Conservation (phyloP, 352 stramenopile species). For the Saprolegnia diclina region DNA sequence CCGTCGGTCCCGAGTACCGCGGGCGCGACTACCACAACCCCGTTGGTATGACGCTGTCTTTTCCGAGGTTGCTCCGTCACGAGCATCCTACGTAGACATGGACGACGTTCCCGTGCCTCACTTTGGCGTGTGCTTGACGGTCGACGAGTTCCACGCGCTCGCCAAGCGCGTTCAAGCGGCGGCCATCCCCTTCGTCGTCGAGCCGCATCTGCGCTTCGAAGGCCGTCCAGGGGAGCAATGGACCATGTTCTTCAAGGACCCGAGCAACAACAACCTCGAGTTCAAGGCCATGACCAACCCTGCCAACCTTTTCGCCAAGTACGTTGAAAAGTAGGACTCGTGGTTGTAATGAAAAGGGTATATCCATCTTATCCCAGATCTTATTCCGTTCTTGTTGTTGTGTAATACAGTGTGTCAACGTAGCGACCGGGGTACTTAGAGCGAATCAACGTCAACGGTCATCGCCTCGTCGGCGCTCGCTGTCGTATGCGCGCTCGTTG, state of each 20-base stretch:
- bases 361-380: too few relatives aligned
- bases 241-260: constrained; percentile 99
- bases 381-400: background rate
- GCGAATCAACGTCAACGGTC: too few relatives aligned
- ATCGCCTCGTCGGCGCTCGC: too few relatives aligned
- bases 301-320: constrained; percentile 98
- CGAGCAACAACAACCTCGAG: constrained; percentile 96
- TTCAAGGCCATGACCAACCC: constrained; percentile 98
- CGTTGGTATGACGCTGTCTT: constrained; percentile 53
- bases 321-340: constrained; percentile 64
- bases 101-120: constrained; percentile 97
- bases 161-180: constrained; percentile 69
- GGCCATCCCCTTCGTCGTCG: constrained; percentile 92
- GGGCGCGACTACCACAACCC: constrained; percentile 94
- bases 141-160: constrained; percentile 90
- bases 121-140: constrained; percentile 90
- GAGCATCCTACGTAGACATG: constrained; percentile 50
- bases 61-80: background rate
- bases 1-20: constrained; percentile 89
- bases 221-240: constrained; percentile 95
- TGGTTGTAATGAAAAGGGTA: background rate
- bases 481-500: too few relatives aligned
- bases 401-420: background rate
- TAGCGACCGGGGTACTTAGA: too few relatives aligned
- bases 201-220: constrained; percentile 92